Evolutionary conservation across 2,329 filamentous ascomycete species (phyloP).

Genomic region (Claviceps africana): DNA sequence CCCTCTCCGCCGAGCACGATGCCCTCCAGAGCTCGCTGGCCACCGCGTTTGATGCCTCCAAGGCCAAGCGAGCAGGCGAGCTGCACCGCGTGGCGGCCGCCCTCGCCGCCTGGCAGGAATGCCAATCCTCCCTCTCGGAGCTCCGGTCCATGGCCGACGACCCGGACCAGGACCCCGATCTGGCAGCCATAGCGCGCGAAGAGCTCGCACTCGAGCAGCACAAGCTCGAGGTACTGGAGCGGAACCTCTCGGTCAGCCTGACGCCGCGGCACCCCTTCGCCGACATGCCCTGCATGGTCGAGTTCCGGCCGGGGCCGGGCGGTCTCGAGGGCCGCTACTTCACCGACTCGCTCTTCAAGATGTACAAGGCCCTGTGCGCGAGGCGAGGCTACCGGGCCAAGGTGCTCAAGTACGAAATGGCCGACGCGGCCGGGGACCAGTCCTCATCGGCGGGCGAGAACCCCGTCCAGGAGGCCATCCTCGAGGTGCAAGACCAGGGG

Average conservation of each 20-base stretch:
- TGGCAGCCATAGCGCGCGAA: slow-evolving; percentile 65
- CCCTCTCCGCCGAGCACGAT: slow-evolving; percentile 43
- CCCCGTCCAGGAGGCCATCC: slow-evolving; percentile 71
- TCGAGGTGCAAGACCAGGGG: slow-evolving; percentile 64
- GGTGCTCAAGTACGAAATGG: slow-evolving; percentile 67
- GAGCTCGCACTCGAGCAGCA: slow-evolving; percentile 57
- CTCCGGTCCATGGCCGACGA: slow-evolving; percentile 34
- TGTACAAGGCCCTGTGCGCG: slow-evolving; percentile 74
- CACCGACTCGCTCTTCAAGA: slow-evolving; percentile 70
- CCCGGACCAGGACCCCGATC: slow-evolving; percentile 46
- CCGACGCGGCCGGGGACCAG: slow-evolving; percentile 47
- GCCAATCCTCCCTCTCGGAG: slow-evolving; percentile 38
- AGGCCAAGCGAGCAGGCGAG: slow-evolving; percentile 47
- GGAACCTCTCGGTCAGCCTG: slow-evolving; percentile 58
- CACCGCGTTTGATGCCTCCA: slow-evolving; percentile 40
- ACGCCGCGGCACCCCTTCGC: slow-evolving; percentile 85
- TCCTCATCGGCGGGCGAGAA: slow-evolving; percentile 44
- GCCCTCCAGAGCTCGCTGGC: slow-evolving; percentile 37
- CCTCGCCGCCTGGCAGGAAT: slow-evolving; percentile 43
- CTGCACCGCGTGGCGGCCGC: slow-evolving; percentile 43
- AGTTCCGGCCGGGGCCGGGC: slow-evolving; percentile 83
- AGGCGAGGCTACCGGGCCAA: slow-evolving; percentile 51
- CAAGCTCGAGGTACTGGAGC: slow-evolving; percentile 48
- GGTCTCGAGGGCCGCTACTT: slow-evolving; percentile 87
- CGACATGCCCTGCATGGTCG: slow-evolving; percentile 75